These are phyloP conservation scores for Boletus edulis DNA, from an alignment of 768 basidiomycete species.

Conservation along the genomic window DNA sequence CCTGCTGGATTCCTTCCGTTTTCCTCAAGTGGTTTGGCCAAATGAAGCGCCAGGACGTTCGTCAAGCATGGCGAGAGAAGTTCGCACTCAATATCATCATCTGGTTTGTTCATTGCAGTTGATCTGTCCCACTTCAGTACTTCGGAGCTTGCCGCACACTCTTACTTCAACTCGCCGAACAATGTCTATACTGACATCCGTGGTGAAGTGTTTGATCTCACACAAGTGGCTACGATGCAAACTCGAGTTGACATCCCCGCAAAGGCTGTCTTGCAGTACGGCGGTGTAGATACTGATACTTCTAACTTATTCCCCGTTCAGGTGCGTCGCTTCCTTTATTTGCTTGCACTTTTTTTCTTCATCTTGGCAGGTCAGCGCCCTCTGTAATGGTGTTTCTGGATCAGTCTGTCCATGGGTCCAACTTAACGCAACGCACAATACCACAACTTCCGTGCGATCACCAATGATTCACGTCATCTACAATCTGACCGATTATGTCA, in stretches of 20 bases:
- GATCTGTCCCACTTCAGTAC: slow-evolving; percentile 92
- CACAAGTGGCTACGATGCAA: slow-evolving; percentile 59
- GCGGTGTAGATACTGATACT: slow-evolving; percentile 66
- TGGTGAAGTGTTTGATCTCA: too few species aligned
- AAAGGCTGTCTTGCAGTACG: slow-evolving; percentile 80
- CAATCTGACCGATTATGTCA: slow-evolving; percentile 81
- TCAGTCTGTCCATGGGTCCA: slow-evolving; percentile 81
- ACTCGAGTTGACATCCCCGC: slow-evolving; percentile 59
- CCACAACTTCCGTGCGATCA: slow-evolving; percentile 92
- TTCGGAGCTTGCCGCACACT: slow-evolving; percentile 73
- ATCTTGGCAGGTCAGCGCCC: slow-evolving; percentile 7
- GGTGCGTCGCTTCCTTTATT: too few species aligned
- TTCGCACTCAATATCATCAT: slow-evolving; percentile 93
- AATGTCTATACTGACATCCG: slow-evolving; percentile 64
- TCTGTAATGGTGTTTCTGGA: slow-evolving; percentile 86
- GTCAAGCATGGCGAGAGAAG: slow-evolving; percentile 98
- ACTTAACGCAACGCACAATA: slow-evolving; percentile 70
- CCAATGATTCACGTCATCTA: slow-evolving; percentile 91
- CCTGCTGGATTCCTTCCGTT: slow-evolving; percentile 85
- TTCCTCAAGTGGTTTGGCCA: slow-evolving; percentile 71
- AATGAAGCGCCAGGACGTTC: slow-evolving; percentile 93
- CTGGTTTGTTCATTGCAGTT: slow-evolving; percentile 91
- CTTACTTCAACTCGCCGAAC: slow-evolving; percentile 55
- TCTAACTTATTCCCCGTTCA: slow-evolving; percentile 58
- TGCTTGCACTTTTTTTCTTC: too few species aligned